Evolutionary conservation across 1,139 yeast genomes (phyloP).

Genomic region (Debaryomycetaceae sp.): DNA sequence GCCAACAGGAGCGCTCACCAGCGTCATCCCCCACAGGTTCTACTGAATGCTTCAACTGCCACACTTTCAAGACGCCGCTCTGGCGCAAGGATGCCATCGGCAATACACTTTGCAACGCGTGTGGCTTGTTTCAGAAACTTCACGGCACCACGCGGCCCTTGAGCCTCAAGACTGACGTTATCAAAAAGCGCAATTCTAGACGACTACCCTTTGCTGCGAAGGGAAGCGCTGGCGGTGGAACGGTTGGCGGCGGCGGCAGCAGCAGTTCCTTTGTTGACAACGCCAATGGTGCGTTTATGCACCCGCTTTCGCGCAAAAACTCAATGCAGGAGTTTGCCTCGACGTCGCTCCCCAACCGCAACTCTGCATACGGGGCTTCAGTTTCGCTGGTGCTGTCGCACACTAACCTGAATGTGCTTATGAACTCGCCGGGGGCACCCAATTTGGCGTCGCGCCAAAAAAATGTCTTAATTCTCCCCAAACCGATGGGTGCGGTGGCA

Average conservation of each 20-base stretch:
- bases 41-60: conserved; percentile 46
- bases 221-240: conserved; percentile 5
- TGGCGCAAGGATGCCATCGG: conserved; percentile 59
- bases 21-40: too few relatives aligned
- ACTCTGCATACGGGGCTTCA: too few relatives aligned
- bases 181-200: conserved; percentile 49
- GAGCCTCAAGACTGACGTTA: conserved; percentile 53
- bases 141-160: conserved; percentile 59
- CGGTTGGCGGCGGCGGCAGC: conserved; percentile 7
- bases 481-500: conserved; percentile 20
- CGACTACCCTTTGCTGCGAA: conserved; percentile 14
- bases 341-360: conserved; percentile 6
- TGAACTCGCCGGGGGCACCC: background rate
- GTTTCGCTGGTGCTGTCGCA: too few relatives aligned
- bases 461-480: conserved; percentile 42
- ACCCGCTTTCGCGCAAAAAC: conserved; percentile 9
- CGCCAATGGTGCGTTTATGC: background rate
- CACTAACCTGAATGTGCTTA: conserved; percentile 1
- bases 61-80: conserved; percentile 52
- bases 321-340: conserved; percentile 10
- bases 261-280: conserved; percentile 4
- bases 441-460: conserved; percentile 20
- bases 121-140: conserved; percentile 53
- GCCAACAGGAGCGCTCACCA: too few relatives aligned
- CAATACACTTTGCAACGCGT: conserved; percentile 56